Evolutionary conservation across 441 rosid genomes (phyloP).

Genomic region (Pelargonium australe): DNA sequence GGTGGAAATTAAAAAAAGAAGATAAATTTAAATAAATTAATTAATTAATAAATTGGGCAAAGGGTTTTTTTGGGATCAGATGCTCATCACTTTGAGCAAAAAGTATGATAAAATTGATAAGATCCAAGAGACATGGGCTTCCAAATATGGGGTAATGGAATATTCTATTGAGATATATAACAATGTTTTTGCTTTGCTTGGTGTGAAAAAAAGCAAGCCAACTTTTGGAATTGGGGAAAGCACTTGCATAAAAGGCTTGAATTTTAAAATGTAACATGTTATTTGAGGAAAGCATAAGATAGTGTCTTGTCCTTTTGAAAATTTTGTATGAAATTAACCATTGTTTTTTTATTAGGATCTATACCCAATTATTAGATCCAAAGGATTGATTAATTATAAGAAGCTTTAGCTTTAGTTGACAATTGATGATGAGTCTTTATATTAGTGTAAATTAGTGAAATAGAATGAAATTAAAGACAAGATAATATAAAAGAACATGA

Average conservation of each 20-base stretch:
- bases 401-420: too few relatives aligned
- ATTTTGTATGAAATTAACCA: neutral
- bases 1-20: neutral
- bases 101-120: slow-evolving; percentile 2
- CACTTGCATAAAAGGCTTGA: slow-evolving; percentile 14
- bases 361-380: neutral
- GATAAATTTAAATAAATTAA: neutral
- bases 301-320: neutral
- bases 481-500: too few relatives aligned
- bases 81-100: neutral
- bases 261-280: slow-evolving; percentile 4
- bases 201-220: slow-evolving; percentile 17
- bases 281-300: slow-evolving; percentile 12
- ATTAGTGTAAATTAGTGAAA: too few relatives aligned
- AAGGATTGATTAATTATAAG: too few relatives aligned
- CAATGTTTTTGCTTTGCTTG: neutral
- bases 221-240: slow-evolving; percentile 19
- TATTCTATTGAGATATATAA: neutral
- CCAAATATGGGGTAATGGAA: neutral
- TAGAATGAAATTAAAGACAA: too few relatives aligned
- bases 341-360: neutral
- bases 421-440: too few relatives aligned
- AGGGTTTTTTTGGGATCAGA: neutral
- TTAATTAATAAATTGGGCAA: neutral
- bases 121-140: slow-evolving; percentile 5